Conservation (phyloP, 2,329 filamentous ascomycete genomes). For the Talaromyces marneffei region DNA sequence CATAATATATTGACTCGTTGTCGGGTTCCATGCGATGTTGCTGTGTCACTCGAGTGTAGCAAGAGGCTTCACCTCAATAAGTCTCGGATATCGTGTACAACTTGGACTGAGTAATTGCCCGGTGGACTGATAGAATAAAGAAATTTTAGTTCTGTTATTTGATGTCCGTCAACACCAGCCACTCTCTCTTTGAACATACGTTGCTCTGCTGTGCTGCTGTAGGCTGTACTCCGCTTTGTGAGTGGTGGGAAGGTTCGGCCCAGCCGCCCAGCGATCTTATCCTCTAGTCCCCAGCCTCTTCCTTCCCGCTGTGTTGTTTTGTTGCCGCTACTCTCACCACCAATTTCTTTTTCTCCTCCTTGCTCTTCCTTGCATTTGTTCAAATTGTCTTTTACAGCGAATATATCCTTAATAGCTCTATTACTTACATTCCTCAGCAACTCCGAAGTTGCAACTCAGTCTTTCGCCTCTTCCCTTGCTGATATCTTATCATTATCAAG, state of each 20-base stretch:
- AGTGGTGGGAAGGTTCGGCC: constrained; percentile 16
- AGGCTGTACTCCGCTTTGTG: background rate
- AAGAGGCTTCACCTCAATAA: background rate
- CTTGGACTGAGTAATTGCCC: background rate
- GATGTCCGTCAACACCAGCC: constrained; percentile 3
- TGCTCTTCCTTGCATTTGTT: background rate
- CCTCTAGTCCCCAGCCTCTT: constrained; percentile 10
- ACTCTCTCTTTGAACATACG: background rate
- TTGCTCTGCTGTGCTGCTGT: background rate
- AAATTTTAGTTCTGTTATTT: background rate
- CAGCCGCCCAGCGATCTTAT: constrained; percentile 14
- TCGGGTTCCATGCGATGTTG: background rate
- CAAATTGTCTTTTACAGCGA: background rate
- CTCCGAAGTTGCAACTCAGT: constrained; percentile 1
- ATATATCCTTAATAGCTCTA: background rate
- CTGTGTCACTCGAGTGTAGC: background rate
- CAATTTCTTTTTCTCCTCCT: background rate
- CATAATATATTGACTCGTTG: background rate
- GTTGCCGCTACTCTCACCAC: background rate
- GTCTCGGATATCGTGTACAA: background rate
- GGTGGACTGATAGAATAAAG: background rate
- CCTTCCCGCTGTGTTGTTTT: constrained; percentile 1
- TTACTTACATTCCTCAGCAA: background rate
- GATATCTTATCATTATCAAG: background rate
- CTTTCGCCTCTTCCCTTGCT: background rate